Percentiles rank a stretch among this genome's conserved stretches.
Conservation (phyloP, 2,329 filamentous ascomycete genomes). For the Blastomyces emzantsi region DNA sequence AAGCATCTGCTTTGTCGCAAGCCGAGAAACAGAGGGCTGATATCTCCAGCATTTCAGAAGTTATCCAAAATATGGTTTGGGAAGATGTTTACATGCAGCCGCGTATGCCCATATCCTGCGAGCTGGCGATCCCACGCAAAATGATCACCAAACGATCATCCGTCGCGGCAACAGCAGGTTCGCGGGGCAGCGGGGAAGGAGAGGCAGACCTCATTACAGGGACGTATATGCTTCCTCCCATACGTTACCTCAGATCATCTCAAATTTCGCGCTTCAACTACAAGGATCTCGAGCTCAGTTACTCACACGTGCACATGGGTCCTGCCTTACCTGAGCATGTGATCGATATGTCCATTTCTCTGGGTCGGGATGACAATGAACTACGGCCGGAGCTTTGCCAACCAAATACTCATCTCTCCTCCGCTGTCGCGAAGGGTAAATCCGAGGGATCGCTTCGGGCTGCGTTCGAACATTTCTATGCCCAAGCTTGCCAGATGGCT, state of each 20-base stretch:
- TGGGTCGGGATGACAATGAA: constrained; percentile 17
- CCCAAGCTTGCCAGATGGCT: constrained; percentile 30
- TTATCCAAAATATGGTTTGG: constrained; percentile 19
- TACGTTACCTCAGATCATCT: constrained; percentile 24
- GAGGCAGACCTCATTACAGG: constrained; percentile 17
- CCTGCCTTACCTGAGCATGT: constrained; percentile 24
- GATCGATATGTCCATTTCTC: constrained; percentile 27
- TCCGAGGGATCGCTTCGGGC: constrained; percentile 16
- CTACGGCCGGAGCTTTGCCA: constrained; percentile 2
- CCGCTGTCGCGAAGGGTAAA: constrained; percentile 7
- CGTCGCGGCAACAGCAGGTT: background rate
- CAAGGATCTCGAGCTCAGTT: constrained; percentile 25
- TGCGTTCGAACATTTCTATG: constrained; percentile 31
- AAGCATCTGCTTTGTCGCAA: constrained; percentile 4
- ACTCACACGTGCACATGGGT: constrained; percentile 26
- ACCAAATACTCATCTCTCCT: constrained; percentile 2
- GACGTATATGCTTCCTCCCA: constrained; percentile 30
- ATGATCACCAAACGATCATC: constrained; percentile 14
- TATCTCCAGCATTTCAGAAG: constrained; percentile 19
- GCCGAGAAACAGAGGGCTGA: constrained; percentile 9
- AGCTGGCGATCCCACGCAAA: constrained; percentile 24
- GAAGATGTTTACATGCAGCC: constrained; percentile 11
- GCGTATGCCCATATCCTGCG: constrained; percentile 26
- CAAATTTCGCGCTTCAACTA: constrained; percentile 27
- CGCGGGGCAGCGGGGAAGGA: background rate